phyloP scores from a whole-genome alignment of 768 basidiomycete genomes.

The Russula abietina region DNA sequence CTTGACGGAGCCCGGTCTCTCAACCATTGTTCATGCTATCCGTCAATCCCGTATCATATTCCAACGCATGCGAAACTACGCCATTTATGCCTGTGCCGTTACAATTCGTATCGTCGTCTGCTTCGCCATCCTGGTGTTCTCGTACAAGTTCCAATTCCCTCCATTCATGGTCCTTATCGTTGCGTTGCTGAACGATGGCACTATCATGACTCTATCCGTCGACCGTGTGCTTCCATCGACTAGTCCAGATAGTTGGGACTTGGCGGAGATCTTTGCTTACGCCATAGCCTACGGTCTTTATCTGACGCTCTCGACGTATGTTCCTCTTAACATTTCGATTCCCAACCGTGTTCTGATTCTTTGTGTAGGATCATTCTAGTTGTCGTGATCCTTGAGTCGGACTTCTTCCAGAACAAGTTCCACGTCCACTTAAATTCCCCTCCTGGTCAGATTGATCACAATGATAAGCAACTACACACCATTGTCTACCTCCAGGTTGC shows the following conservation, averaged over 20 bases:
- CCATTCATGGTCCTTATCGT: conserved; percentile 99
- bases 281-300: conserved; percentile 95
- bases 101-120: conserved; percentile 99
- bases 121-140: conserved; percentile 92
- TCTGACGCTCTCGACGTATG: conserved; percentile 86
- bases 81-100: conserved; percentile 92
- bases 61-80: conserved; percentile 99
- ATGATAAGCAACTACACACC: conserved; percentile 77
- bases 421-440: conserved; percentile 49
- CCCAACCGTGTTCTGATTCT: conserved; percentile 14
- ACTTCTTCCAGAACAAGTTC: conserved; percentile 87
- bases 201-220: conserved; percentile 96
- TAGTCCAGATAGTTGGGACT: conserved; percentile 93
- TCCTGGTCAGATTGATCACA: conserved; percentile 35
- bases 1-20: conserved; percentile 95
- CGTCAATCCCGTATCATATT: conserved; percentile 98
- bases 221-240: conserved; percentile 92
- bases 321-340: conserved; percentile 20
- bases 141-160: conserved; percentile 97
- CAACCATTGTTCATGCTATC: conserved; percentile 98
- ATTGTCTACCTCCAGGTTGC: conserved; percentile 95
- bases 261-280: conserved; percentile 93
- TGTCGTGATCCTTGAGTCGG: conserved; percentile 77
- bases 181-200: conserved; percentile 94
- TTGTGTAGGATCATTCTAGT: conserved; percentile 62